phyloP scores from a whole-genome alignment of 2,329 filamentous ascomycete genomes.

The Chaetomiaceae sp. region DNA sequence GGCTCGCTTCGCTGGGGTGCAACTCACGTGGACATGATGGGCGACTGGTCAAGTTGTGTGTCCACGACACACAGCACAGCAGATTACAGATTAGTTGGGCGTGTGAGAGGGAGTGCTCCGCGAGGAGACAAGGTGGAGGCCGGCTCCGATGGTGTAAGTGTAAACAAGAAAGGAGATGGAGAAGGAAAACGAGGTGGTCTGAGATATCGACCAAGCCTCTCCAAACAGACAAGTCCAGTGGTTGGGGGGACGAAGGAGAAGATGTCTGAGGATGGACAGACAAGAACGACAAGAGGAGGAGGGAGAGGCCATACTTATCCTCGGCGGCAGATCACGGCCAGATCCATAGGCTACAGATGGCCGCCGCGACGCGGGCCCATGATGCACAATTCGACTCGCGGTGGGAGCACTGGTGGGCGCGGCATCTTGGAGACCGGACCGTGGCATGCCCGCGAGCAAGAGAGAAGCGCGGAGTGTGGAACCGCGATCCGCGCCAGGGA shows the following conservation, averaged over 20 bases:
- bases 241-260: conserved; percentile 18
- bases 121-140: conserved; percentile 21
- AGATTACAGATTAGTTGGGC: conserved; percentile 24
- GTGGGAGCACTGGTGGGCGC: conserved; percentile 10
- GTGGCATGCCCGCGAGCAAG: conserved; percentile 6
- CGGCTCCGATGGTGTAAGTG: conserved; percentile 24
- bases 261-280: conserved; percentile 26
- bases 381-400: conserved; percentile 22
- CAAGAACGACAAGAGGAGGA: conserved; percentile 22
- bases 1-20: neutral
- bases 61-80: conserved; percentile 22
- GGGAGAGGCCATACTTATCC: conserved; percentile 27
- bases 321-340: conserved; percentile 19
- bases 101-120: conserved; percentile 7
- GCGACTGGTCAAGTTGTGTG: conserved; percentile 16
- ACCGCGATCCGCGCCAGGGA: neutral
- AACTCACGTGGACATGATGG: conserved; percentile 42
- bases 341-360: conserved; percentile 24
- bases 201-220: conserved; percentile 19
- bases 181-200: conserved; percentile 14
- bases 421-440: conserved; percentile 1
- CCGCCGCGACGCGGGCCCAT: conserved; percentile 21
- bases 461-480: conserved; percentile 6
- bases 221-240: conserved; percentile 25
- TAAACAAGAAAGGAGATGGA: conserved; percentile 16